Percentiles rank a stretch among this genome's conserved stretches.
These are phyloP conservation scores for Candida schatavii DNA, from an alignment of 805 yeast species.

Conservation along the genomic window DNA sequence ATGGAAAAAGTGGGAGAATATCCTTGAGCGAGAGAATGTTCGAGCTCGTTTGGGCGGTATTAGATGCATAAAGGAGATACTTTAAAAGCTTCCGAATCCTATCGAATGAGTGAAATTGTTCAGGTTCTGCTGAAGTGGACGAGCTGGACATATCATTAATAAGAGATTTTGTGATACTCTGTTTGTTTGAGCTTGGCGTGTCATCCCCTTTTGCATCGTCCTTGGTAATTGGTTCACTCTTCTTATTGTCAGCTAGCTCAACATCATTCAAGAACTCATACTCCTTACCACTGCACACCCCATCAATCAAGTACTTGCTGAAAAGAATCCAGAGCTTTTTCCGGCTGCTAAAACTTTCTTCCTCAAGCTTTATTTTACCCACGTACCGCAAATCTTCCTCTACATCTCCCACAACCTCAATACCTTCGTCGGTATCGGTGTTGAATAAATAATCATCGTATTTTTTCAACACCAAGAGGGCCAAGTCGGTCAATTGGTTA, in stretches of 20 bases:
- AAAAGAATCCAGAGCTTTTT: constrained; percentile 75
- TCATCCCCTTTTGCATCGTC: neutral
- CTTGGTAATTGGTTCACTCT: neutral
- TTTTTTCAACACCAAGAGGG: constrained; percentile 31
- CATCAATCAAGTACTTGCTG: constrained; percentile 46
- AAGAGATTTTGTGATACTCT: neutral
- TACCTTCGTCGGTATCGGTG: constrained; percentile 8
- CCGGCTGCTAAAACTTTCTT: constrained; percentile 41
- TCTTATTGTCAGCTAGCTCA: constrained; percentile 3
- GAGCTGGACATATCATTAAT: neutral
- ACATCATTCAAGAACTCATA: constrained; percentile 13
- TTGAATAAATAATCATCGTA: constrained; percentile 24
- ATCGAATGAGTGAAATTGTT: neutral
- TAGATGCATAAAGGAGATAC: constrained; percentile 31
- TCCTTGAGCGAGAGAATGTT: constrained; percentile 67
- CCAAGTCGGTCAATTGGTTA: constrained; percentile 55
- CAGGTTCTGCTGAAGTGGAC: neutral
- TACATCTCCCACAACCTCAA: constrained; percentile 21
- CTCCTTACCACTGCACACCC: constrained; percentile 20
- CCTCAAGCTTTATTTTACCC: constrained; percentile 31
- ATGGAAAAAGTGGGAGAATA: constrained; percentile 79
- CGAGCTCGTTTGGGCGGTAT: constrained; percentile 17
- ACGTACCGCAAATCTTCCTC: constrained; percentile 35
- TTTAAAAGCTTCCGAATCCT: constrained; percentile 24
- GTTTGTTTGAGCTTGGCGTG: neutral